phyloP scores from a whole-genome alignment of 1,139 yeast species.

The Saccharomyces hybrid region DNA sequence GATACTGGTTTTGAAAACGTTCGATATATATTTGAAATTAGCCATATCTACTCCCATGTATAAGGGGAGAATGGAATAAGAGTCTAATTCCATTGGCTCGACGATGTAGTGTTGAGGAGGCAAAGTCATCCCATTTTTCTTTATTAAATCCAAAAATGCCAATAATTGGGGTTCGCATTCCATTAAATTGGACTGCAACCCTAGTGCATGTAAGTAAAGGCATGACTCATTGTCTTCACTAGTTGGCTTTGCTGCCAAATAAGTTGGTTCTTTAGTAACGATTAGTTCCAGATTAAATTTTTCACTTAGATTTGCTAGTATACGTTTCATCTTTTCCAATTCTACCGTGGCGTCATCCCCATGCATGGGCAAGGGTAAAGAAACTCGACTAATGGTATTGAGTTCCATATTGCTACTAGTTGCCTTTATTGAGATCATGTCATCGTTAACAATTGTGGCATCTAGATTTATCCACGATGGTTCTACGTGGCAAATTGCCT shows the following conservation, averaged over 20 bases:
- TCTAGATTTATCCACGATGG: neutral
- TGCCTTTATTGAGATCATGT: neutral
- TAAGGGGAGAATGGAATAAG: constrained; percentile 8
- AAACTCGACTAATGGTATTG: neutral
- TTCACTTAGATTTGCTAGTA: neutral
- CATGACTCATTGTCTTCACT: neutral
- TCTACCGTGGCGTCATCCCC: neutral
- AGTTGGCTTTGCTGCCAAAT: neutral
- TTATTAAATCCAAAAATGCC: neutral
- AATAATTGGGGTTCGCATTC: neutral
- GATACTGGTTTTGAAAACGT: constrained; percentile 12
- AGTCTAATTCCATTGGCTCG: constrained; percentile 5
- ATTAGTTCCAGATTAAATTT: neutral
- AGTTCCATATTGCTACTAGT: neutral
- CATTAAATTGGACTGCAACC: neutral
- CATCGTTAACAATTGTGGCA: neutral
- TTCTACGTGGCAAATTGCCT: neutral
- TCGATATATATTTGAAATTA: constrained; percentile 11
- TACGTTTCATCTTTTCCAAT: neutral
- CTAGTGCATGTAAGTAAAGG: neutral
- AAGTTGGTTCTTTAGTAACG: neutral
- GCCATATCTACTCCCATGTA: constrained; percentile 16
- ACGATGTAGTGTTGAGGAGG: constrained; percentile 1
- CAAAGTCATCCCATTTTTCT: neutral
- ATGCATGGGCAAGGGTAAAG: neutral